Conservation (phyloP, 371 early-diverging fungal genomes). For the Lichtheimia hyalospora region DNA sequence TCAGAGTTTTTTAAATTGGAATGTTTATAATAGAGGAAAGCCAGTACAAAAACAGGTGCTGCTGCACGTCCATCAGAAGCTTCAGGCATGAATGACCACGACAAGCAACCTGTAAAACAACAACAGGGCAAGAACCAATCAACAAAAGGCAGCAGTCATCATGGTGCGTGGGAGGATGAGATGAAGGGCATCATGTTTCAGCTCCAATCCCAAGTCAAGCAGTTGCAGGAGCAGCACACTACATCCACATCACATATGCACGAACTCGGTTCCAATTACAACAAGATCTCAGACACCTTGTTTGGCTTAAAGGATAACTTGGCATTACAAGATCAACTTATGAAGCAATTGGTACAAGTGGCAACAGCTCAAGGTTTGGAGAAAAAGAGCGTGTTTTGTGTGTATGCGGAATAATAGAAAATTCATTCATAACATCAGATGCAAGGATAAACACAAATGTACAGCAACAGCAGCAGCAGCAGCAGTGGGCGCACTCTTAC, state of each 20-base stretch:
- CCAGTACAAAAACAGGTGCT: constrained; percentile 22
- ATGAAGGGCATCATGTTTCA: constrained; percentile 20
- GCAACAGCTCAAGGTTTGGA: neutral
- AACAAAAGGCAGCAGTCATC: neutral
- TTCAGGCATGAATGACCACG: neutral
- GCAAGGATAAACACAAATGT: too few relatives aligned
- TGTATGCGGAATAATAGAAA: too few relatives aligned
- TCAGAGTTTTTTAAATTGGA: too few relatives aligned
- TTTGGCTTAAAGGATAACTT: constrained; percentile 50
- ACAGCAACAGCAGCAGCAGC: too few relatives aligned
- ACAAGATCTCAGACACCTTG: constrained; percentile 54
- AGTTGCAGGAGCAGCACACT: constrained; percentile 34
- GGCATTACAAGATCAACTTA: constrained; percentile 50
- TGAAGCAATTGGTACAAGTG: constrained; percentile 1
- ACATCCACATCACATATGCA: constrained; percentile 29
- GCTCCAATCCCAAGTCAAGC: constrained; percentile 48
- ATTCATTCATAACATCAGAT: too few relatives aligned
- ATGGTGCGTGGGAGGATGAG: constrained; percentile 10
- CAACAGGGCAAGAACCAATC: neutral
- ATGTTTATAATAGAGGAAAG: constrained; percentile 25
- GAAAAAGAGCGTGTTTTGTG: too few relatives aligned
- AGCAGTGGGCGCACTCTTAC: constrained; percentile 6
- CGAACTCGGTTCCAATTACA: constrained; percentile 49
- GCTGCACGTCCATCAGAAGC: neutral
- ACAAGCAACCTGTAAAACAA: neutral